Evolutionary conservation across 78 protist species (phyloP).

Genomic region (Speleostelium caveatum): DNA sequence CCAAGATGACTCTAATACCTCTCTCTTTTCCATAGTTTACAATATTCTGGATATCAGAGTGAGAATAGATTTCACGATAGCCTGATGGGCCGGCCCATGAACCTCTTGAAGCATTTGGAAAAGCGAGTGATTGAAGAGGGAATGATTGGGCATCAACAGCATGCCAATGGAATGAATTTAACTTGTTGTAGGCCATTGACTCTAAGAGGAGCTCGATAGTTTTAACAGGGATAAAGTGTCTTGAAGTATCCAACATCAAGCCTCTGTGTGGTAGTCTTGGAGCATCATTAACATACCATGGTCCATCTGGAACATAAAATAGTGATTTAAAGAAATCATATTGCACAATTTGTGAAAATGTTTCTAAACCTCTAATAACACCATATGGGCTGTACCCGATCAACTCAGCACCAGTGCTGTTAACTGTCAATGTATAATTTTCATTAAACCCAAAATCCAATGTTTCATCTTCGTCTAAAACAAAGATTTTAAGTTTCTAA

Average conservation of each 20-base stretch:
- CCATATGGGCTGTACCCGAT: too few species aligned
- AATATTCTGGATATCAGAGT: slow-evolving; percentile 1
- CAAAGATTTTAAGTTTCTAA: too few species aligned
- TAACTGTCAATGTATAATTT: too few species aligned
- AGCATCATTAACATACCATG: slow-evolving; percentile 16
- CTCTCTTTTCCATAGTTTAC: background rate
- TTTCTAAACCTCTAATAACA: too few species aligned
- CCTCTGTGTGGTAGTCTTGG: slow-evolving; percentile 39
- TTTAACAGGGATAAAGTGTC: slow-evolving; percentile 85
- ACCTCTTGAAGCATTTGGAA: background rate
- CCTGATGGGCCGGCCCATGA: too few species aligned
- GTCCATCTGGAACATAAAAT: slow-evolving; percentile 19
- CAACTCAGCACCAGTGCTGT: too few species aligned
- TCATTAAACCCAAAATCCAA: too few species aligned
- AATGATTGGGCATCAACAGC: slow-evolving; percentile 63
- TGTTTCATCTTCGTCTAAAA: too few species aligned
- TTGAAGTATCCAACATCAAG: slow-evolving; percentile 65
- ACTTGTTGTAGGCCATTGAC: background rate
- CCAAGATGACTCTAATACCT: slow-evolving; percentile 54
- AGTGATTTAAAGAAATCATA: too few species aligned
- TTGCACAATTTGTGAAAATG: too few species aligned
- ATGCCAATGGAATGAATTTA: slow-evolving; percentile 73
- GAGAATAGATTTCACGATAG: background rate
- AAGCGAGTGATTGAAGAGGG: slow-evolving; percentile 14
- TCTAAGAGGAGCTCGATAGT: background rate